Percentiles rank a stretch among this genome's conserved stretches.
Conservation (phyloP, 768 basidiomycete genomes). For the Leccinum olivaceopallidum region DNA sequence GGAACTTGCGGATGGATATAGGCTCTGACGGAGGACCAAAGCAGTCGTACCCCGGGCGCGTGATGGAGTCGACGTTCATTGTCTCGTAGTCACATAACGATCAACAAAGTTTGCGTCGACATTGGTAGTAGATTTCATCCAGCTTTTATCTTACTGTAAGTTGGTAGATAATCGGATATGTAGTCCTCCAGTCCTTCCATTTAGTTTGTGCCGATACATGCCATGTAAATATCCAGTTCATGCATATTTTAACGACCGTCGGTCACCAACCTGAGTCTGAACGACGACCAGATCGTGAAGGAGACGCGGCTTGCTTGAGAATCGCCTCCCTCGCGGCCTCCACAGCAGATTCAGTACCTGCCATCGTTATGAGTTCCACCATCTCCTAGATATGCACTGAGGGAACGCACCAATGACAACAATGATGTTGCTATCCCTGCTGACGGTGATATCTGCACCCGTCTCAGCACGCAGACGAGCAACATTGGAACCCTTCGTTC, state of each 20-base stretch:
- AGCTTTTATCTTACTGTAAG: too few species aligned
- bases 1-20: conserved; percentile 48
- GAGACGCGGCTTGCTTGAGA: conserved; percentile 52
- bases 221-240: conserved; percentile 24
- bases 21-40: conserved; percentile 66
- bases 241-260: background rate
- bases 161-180: too few species aligned
- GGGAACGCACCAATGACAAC: conserved; percentile 70
- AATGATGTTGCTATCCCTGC: conserved; percentile 85
- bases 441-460: conserved; percentile 89
- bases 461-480: conserved; percentile 85
- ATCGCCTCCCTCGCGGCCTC: conserved; percentile 77
- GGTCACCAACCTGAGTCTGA: conserved; percentile 11
- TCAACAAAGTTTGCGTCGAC: too few species aligned
- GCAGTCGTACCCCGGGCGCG: conserved; percentile 41
- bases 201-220: conserved; percentile 29
- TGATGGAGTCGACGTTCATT: conserved; percentile 26
- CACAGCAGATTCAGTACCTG: conserved; percentile 71
- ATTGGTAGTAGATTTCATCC: too few species aligned
- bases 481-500: conserved; percentile 88
- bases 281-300: conserved; percentile 20
- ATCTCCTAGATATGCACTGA: background rate
- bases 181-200: background rate
- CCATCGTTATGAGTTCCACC: conserved; percentile 9
- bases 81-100: background rate